Conservation (phyloP, 805 yeast genomes). For the Sungouiella blattae region DNA sequence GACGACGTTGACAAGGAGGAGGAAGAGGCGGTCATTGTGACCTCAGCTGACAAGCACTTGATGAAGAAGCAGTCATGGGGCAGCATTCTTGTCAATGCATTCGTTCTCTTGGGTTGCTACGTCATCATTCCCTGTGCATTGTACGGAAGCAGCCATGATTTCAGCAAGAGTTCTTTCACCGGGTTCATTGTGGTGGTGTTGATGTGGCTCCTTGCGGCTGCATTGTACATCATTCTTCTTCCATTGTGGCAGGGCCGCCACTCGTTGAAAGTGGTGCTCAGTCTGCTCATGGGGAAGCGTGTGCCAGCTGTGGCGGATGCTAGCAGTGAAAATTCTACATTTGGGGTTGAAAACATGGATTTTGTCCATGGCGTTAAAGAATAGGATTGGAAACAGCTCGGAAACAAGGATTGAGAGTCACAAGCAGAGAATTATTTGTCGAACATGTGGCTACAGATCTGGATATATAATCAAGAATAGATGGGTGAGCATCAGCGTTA, state of each 20-base stretch:
- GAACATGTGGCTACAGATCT: too few species aligned
- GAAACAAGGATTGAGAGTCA: too few species aligned
- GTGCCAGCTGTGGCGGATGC: background rate
- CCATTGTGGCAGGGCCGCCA: conserved; percentile 37
- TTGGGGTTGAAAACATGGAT: too few species aligned
- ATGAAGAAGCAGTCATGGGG: conserved; percentile 20
- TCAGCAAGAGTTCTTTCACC: conserved; percentile 32
- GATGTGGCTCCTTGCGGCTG: conserved; percentile 34
- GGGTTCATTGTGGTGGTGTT: conserved; percentile 35
- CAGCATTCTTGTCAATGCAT: conserved; percentile 19
- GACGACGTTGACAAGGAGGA: conserved; percentile 33
- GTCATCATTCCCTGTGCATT: conserved; percentile 28
- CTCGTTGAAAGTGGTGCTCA: too few species aligned
- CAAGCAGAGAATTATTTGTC: too few species aligned
- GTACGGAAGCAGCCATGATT: conserved; percentile 31
- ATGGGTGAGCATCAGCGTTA: too few species aligned
- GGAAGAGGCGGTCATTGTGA: conserved; percentile 18
- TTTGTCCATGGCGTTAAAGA: too few species aligned
- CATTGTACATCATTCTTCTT: conserved; percentile 30
- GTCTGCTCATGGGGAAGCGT: background rate
- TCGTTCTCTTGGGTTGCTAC: conserved; percentile 19
- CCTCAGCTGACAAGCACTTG: conserved; percentile 13
- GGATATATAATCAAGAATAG: too few species aligned
- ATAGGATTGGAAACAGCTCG: too few species aligned
- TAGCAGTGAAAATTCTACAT: too few species aligned